A percentile compares a stretch with the other conserved stretches of the same genome.
Conservation (phyloP, 2,329 filamentous ascomycete species). For the Fonsecaea multimorphosa region DNA sequence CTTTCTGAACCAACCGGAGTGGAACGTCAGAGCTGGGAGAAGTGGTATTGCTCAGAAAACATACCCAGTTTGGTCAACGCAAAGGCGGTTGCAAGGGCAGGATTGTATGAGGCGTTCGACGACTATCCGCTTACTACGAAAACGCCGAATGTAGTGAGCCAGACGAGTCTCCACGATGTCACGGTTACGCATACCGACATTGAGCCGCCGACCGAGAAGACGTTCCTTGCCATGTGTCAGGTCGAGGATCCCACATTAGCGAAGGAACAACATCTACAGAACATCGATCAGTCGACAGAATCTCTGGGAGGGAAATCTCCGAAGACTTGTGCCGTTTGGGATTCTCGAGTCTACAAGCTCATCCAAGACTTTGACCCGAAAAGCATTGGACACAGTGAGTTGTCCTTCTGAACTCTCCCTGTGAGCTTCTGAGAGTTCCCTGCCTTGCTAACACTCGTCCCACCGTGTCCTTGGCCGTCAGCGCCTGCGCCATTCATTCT, state of each 20-base stretch:
- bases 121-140: constrained; percentile 15
- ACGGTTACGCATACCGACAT: constrained; percentile 12
- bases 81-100: constrained; percentile 6
- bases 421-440: background rate
- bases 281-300: background rate
- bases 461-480: background rate
- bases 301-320: background rate
- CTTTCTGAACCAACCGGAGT: constrained; percentile 3
- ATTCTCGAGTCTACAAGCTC: constrained; percentile 15
- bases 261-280: background rate
- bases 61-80: constrained; percentile 1
- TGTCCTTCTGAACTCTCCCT: background rate
- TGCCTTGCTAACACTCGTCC: background rate
- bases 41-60: constrained; percentile 12
- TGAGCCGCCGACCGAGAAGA: constrained; percentile 17
- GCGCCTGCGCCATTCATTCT: constrained; percentile 18
- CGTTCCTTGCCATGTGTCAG: constrained; percentile 15
- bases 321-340: background rate
- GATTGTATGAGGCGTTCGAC: constrained; percentile 14
- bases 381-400: constrained; percentile 9
- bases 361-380: constrained; percentile 20
- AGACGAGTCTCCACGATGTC: constrained; percentile 11
- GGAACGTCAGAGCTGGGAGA: constrained; percentile 6
- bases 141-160: constrained; percentile 1
- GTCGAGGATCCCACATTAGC: background rate